phyloP scores from a whole-genome alignment of 805 yeast species.

The Hanseniaspora opuntiae region DNA sequence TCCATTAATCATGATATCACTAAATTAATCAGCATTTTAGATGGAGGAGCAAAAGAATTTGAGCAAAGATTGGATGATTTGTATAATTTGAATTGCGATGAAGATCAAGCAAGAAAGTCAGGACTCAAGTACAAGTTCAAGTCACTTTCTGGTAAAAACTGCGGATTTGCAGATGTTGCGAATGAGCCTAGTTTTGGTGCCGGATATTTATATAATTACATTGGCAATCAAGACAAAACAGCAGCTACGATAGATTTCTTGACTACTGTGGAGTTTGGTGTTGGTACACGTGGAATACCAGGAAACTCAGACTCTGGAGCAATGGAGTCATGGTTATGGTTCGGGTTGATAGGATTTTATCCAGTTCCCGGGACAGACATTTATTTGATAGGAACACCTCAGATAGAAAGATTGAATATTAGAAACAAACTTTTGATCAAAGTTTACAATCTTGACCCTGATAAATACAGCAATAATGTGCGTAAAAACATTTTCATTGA shows the following conservation, averaged over 20 bases:
- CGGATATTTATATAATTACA: slow-evolving; percentile 26
- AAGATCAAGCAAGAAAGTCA: neutral
- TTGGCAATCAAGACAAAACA: slow-evolving; percentile 22
- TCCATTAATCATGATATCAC: slow-evolving; percentile 27
- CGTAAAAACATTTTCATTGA: slow-evolving; percentile 22
- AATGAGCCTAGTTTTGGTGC: slow-evolving; percentile 30
- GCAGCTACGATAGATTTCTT: slow-evolving; percentile 25
- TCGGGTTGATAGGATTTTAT: slow-evolving; percentile 26
- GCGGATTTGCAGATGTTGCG: slow-evolving; percentile 25
- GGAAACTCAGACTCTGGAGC: slow-evolving; percentile 31
- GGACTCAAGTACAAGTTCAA: neutral
- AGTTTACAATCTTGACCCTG: slow-evolving; percentile 19
- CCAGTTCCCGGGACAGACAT: slow-evolving; percentile 28
- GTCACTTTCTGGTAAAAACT: neutral
- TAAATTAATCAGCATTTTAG: slow-evolving; percentile 17
- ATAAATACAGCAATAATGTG: neutral
- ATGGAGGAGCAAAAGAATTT: slow-evolving; percentile 23
- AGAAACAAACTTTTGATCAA: slow-evolving; percentile 21
- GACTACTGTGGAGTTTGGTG: slow-evolving; percentile 20
- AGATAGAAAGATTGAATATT: slow-evolving; percentile 19
- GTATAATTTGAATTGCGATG: slow-evolving; percentile 23
- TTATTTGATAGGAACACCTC: slow-evolving; percentile 26
- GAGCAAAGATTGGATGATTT: slow-evolving; percentile 26
- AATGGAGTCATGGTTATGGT: slow-evolving; percentile 29
- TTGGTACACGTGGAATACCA: slow-evolving; percentile 25